These are phyloP conservation scores for Naegleria gruberi DNA, from an alignment of 208 protist genomes.

Conservation along the genomic window DNA sequence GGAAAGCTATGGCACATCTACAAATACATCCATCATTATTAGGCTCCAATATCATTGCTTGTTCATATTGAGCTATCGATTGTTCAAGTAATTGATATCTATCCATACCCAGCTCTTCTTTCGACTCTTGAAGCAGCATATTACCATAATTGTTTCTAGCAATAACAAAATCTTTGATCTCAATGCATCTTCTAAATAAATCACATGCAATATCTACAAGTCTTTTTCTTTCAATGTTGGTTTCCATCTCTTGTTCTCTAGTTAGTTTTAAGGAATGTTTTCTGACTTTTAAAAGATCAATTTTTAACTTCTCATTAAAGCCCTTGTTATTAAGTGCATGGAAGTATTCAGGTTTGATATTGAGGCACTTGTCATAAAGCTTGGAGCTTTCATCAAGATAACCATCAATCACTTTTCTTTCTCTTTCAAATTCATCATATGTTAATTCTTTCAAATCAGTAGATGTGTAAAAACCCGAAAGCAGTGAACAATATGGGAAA, in stretches of 20 bases:
- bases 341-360: slow-evolving; percentile 9
- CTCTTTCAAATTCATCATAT: background rate
- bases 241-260: background rate
- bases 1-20: background rate
- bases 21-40: slow-evolving; percentile 15
- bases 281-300: background rate
- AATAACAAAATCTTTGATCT: slow-evolving; percentile 18
- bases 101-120: background rate
- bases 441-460: background rate
- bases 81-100: background rate
- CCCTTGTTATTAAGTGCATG: slow-evolving; percentile 6
- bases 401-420: background rate
- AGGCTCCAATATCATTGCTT: background rate
- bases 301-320: slow-evolving; percentile 17
- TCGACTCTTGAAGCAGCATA: background rate
- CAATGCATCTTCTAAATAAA: background rate
- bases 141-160: slow-evolving; percentile 19
- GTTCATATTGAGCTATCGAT: background rate
- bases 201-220: background rate
- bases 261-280: background rate
- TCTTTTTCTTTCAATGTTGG: background rate
- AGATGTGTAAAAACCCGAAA: background rate
- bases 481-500: background rate
- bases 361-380: background rate
- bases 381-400: background rate